phyloP scores from a whole-genome alignment of 2,329 filamentous ascomycete species.

The Corynespora cassiicola region DNA sequence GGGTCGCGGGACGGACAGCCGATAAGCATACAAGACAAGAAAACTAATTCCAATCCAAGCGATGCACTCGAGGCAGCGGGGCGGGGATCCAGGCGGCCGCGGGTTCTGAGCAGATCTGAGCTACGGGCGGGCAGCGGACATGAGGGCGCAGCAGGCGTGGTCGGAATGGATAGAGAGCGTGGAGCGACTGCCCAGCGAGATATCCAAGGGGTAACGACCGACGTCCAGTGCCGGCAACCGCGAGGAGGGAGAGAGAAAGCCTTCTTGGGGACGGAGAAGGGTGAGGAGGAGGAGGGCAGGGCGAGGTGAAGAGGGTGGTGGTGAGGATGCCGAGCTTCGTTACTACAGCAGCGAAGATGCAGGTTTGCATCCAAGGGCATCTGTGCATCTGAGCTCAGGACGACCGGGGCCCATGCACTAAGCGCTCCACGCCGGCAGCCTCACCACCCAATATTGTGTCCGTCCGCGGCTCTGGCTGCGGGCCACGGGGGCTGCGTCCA shows the following conservation, averaged over 20 bases:
- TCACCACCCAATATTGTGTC: constrained; percentile 30
- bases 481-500: constrained; percentile 6
- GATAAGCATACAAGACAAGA: constrained; percentile 48
- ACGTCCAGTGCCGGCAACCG: constrained; percentile 29
- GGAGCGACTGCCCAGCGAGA: constrained; percentile 32
- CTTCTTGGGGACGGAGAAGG: constrained; percentile 50
- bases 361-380: constrained; percentile 22
- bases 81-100: too few relatives aligned
- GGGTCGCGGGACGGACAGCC: constrained; percentile 20
- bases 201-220: constrained; percentile 33
- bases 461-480: constrained; percentile 30
- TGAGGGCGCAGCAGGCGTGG: constrained; percentile 25
- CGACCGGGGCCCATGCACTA: constrained; percentile 36
- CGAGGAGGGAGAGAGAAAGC: constrained; percentile 31
- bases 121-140: constrained; percentile 31
- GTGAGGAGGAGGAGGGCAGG: constrained; percentile 35
- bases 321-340: constrained; percentile 42
- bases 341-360: constrained; percentile 28
- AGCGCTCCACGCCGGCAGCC: constrained; percentile 33
- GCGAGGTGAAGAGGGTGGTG: constrained; percentile 42
- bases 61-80: too few relatives aligned
- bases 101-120: too few relatives aligned
- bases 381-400: constrained; percentile 32
- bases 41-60: constrained; percentile 49
- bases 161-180: constrained; percentile 24